Percentiles rank a stretch among this genome's conserved stretches.
Conservation (phyloP, 768 basidiomycete genomes). For the Leccinum subgranulosum region DNA sequence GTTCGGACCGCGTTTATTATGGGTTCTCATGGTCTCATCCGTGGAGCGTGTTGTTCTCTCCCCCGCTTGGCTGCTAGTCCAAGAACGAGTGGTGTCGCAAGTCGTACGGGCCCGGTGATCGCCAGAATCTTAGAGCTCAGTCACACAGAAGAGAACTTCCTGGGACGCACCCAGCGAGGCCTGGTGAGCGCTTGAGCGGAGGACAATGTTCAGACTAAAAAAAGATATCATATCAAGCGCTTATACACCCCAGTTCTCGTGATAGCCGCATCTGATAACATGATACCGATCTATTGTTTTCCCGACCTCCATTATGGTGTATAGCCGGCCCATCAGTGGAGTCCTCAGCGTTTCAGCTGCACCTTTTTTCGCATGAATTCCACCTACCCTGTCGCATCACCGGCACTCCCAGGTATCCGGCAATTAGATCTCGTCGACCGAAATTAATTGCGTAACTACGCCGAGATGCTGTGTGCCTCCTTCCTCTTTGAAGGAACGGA, state of each 20-base stretch:
- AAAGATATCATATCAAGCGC: no score
- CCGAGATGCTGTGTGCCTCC: background rate
- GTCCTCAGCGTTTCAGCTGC: background rate
- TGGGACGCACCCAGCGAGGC: no score
- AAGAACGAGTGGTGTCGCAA: background rate
- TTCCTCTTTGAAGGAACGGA: background rate
- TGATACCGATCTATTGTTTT: background rate
- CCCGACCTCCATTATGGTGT: background rate
- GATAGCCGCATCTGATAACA: background rate
- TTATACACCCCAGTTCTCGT: background rate
- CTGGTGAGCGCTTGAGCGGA: no score
- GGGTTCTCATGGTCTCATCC: background rate
- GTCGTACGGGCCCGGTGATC: background rate
- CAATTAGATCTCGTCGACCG: background rate
- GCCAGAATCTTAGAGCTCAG: background rate
- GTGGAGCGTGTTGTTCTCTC: background rate
- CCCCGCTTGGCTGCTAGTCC: background rate
- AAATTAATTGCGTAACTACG: background rate
- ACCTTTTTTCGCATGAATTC: background rate
- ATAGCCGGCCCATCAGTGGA: no score
- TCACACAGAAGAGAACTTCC: no score
- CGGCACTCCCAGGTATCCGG: background rate
- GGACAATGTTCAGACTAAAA: no score
- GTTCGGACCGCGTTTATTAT: no score
- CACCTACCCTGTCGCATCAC: background rate